phyloP scores from a whole-genome alignment of 768 basidiomycete species.

The Nevesoporus exiguus region DNA sequence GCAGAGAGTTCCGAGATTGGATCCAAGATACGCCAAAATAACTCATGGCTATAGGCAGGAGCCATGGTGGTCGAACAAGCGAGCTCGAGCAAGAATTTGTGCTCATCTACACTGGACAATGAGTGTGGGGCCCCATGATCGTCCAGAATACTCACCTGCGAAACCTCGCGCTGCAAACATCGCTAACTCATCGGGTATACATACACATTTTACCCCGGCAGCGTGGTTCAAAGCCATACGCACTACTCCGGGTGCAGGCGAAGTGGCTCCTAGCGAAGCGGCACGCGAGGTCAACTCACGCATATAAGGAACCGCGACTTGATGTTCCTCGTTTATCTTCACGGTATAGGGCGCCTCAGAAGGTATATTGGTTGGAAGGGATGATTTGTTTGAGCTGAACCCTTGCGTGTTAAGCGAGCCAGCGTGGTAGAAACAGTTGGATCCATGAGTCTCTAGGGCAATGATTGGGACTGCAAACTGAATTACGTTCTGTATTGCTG shows the following conservation, averaged over 20 bases:
- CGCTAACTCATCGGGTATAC: constrained; percentile 62
- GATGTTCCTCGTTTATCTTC: constrained; percentile 38
- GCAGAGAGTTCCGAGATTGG: constrained; percentile 20
- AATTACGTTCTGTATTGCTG: not conserved
- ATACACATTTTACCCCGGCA: constrained; percentile 56
- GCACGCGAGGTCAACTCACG: constrained; percentile 58
- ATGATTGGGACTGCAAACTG: constrained; percentile 56
- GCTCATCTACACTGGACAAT: constrained; percentile 50
- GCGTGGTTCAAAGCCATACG: constrained; percentile 59
- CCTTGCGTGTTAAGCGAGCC: constrained; percentile 50
- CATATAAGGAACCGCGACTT: constrained; percentile 57
- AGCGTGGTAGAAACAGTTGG: constrained; percentile 72
- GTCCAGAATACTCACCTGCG: constrained; percentile 44
- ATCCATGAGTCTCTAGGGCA: constrained; percentile 66
- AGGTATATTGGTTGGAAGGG: constrained; percentile 28
- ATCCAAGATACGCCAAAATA: constrained; percentile 45
- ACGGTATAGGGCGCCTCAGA: constrained; percentile 39
- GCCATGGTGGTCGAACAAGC: constrained; percentile 70
- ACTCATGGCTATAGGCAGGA: constrained; percentile 55
- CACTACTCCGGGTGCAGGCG: constrained; percentile 57
- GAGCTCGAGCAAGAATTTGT: constrained; percentile 71
- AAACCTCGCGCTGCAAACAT: constrained; percentile 59
- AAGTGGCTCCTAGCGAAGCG: constrained; percentile 69
- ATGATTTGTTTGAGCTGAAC: constrained; percentile 32
- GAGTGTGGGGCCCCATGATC: not conserved